Conservation (phyloP, 176 grass and related monocot species). For the Guadua angustifolia region DNA sequence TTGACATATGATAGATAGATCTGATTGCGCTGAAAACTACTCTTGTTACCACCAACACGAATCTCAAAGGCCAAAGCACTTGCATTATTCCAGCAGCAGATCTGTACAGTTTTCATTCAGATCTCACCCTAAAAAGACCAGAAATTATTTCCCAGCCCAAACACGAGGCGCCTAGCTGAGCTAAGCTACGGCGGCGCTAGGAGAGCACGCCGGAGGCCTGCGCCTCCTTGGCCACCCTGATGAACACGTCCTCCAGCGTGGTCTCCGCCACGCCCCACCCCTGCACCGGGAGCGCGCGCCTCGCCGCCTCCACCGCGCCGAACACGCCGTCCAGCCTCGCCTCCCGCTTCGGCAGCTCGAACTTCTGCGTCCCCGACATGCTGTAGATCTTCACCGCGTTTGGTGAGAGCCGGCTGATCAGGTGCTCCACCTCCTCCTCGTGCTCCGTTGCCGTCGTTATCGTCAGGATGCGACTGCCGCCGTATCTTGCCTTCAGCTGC, state of each 20-base stretch:
- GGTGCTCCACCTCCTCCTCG: slow-evolving; percentile 53
- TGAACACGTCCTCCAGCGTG: slow-evolving; percentile 88
- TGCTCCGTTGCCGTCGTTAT: slow-evolving; percentile 64
- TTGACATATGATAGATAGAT: background rate
- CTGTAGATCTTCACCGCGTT: slow-evolving; percentile 59
- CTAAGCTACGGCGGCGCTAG: background rate
- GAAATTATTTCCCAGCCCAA: background rate
- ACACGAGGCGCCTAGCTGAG: background rate
- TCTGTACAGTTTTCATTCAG: background rate
- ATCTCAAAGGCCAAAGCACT: background rate
- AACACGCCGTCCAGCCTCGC: slow-evolving; percentile 60
- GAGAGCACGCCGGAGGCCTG: slow-evolving; percentile 65
- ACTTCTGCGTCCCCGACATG: slow-evolving; percentile 83
- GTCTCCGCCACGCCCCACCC: slow-evolving; percentile 85
- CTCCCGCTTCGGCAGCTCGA: slow-evolving; percentile 66
- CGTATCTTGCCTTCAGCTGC: slow-evolving; percentile 76
- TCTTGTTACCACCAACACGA: background rate
- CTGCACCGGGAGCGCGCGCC: slow-evolving; percentile 52
- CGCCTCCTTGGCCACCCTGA: slow-evolving; percentile 78
- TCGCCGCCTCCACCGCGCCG: slow-evolving; percentile 60
- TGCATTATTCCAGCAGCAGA: background rate
- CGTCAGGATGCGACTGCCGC: slow-evolving; percentile 64
- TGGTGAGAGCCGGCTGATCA: slow-evolving; percentile 50
- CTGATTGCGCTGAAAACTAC: background rate
- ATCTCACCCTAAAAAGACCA: background rate